A percentile compares a stretch with the other conserved stretches of the same genome.
These are phyloP conservation scores for Arctostaphylos glauca DNA, from an alignment of 148 eudicot genomes.

Conservation along the genomic window DNA sequence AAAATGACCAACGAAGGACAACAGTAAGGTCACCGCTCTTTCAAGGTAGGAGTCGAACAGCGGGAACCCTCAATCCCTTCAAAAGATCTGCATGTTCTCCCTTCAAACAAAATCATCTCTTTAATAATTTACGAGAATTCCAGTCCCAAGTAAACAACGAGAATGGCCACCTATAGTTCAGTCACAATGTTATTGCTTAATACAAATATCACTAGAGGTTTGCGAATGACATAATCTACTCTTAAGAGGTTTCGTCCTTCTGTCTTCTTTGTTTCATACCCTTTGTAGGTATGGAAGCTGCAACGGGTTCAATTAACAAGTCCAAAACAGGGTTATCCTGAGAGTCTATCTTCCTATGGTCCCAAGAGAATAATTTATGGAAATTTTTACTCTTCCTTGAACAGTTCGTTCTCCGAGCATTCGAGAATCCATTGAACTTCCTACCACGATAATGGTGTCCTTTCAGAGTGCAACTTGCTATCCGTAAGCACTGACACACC, in stretches of 20 bases:
- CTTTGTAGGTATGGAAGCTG: too few species aligned
- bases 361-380: neutral
- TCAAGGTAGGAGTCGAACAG: too few species aligned
- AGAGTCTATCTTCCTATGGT: neutral
- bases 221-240: neutral
- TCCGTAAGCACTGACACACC: neutral
- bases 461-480: neutral
- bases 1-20: neutral
- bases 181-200: too few species aligned
- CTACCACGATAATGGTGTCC: neutral
- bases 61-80: neutral
- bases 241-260: neutral
- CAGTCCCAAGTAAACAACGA: constrained; percentile 4
- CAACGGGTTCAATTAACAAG: too few species aligned
- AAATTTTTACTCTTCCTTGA: neutral
- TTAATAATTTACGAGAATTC: neutral
- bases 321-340: too few species aligned
- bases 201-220: neutral
- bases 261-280: constrained; percentile 3
- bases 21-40: too few species aligned
- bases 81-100: neutral
- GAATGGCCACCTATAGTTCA: neutral
- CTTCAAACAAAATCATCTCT: neutral
- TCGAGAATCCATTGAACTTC: neutral
- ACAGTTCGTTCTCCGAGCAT: neutral